These are phyloP conservation scores for Rhodotorula mucilaginosa DNA, from an alignment of 1,284 basidiomycete genomes.

Conservation along the genomic window DNA sequence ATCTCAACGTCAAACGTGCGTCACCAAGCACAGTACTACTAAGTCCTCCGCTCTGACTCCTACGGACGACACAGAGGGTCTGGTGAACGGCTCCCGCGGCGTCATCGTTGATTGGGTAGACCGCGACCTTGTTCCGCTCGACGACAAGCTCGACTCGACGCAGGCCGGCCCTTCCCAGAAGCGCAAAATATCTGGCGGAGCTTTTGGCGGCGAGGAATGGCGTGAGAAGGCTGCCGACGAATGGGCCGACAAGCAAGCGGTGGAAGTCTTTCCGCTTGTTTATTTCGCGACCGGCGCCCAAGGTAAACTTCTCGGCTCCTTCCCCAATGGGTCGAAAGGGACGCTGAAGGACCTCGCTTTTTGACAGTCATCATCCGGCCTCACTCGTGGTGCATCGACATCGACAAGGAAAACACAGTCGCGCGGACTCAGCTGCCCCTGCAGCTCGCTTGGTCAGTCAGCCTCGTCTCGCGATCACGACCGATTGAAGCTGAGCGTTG, in stretches of 20 bases:
- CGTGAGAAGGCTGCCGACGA: slow-evolving; percentile 23
- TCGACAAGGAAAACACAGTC: slow-evolving; percentile 38
- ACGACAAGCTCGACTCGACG: slow-evolving; percentile 5
- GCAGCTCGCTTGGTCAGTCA: slow-evolving; percentile 36
- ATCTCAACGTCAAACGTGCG: slow-evolving; percentile 37
- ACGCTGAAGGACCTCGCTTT: background rate
- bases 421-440: slow-evolving; percentile 42
- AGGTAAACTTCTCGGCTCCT: background rate
- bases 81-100: slow-evolving; percentile 40
- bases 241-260: slow-evolving; percentile 31
- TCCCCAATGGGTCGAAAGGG: background rate
- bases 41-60: background rate
- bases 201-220: slow-evolving; percentile 34
- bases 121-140: slow-evolving; percentile 14
- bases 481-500: background rate
- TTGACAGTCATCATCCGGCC: slow-evolving; percentile 29
- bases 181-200: background rate
- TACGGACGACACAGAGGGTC: slow-evolving; percentile 3
- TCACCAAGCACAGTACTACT: background rate
- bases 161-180: background rate
- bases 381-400: slow-evolving; percentile 40
- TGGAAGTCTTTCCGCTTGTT: slow-evolving; percentile 34
- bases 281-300: slow-evolving; percentile 36
- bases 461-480: background rate
- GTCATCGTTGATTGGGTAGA: slow-evolving; percentile 42